Evolutionary conservation across 352 stramenopile species (phyloP), one percentile per base, ranked within the genome.

Genomic region (Phytopythium sindhum): DNA sequence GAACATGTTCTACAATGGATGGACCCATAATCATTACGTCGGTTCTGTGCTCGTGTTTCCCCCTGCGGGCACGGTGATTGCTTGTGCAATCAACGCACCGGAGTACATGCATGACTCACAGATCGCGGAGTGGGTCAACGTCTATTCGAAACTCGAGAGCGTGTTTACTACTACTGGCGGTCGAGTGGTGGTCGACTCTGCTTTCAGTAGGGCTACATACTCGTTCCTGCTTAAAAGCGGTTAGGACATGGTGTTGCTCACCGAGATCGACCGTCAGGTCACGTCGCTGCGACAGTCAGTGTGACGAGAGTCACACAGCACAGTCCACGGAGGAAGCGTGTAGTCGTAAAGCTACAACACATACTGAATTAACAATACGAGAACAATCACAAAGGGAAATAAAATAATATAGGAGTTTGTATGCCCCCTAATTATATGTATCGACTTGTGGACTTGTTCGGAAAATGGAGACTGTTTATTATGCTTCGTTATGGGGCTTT

Each of bases 1-100:
- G 54, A 67, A 58, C 26, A 48, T 39, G 47, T 77, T 68, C 48
- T 77, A 73, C 63, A 79, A 79, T 59, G 65, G 68, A 24, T 79
- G 72, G 65, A 76, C 51, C 6, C 61, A 73, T 64, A 69, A 68
- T 29, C 68, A 80, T 41, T 80, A 68, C 53, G 62, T 77, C 7
- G 64, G 60, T 14, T 57, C 19, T 54, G 47, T 80, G 10, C 60
- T 80, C 60, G 57, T 59, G n/a, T 75, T 80, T 33, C 60, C 52
- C 41, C 73, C 73, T 39, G 73, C 74, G 51, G 69, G 73, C 3
- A 70, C 55, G 14, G 66, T 77, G 42, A 67, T 68, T 26, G 69
- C 69, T 31, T 57, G 53, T 44, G 63, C 48, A n/a, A 41, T 71
- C 17, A 77, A 72, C 45, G 47, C 65, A 12, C 67, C 66, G 19